Conservation (phyloP, 108 stramenopile genomes). For the Nitzschia sp. region DNA sequence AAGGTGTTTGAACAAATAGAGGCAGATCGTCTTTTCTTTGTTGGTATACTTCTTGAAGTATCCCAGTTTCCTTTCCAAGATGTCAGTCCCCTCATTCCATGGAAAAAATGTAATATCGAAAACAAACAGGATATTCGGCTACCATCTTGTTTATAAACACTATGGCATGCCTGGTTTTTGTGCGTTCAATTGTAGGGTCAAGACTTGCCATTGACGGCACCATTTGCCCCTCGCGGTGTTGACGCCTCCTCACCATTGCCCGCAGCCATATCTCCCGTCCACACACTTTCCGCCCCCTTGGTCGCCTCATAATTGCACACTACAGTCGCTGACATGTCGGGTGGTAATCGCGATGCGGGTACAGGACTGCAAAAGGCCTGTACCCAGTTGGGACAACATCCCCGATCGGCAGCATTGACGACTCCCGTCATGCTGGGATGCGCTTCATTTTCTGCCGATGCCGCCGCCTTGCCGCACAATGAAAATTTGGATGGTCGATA, state of each 20-base stretch:
- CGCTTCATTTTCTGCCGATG: background rate
- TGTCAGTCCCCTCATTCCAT: no score
- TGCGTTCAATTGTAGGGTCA: no score
- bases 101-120: no score
- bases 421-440: constrained; percentile 17
- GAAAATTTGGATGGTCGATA: constrained; percentile 49
- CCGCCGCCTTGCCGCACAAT: background rate
- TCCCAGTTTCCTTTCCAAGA: no score
- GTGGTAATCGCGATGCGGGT: constrained; percentile 35
- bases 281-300: constrained; percentile 17
- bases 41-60: no score
- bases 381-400: constrained; percentile 76
- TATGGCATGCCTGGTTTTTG: no score
- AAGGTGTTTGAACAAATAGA: no score
- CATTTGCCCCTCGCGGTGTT: no score
- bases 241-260: background rate
- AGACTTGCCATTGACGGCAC: no score
- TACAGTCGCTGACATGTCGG: constrained; percentile 29
- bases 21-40: no score
- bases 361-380: constrained; percentile 41
- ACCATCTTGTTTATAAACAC: no score
- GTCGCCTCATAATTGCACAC: constrained; percentile 18
- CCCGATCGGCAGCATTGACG: constrained; percentile 64
- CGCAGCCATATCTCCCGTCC: constrained; percentile 16
- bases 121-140: no score